Evolutionary conservation across 331 rosid genomes (phyloP), one percentile per base, ranked within the genome.

Genomic region (Quercus phellos): DNA sequence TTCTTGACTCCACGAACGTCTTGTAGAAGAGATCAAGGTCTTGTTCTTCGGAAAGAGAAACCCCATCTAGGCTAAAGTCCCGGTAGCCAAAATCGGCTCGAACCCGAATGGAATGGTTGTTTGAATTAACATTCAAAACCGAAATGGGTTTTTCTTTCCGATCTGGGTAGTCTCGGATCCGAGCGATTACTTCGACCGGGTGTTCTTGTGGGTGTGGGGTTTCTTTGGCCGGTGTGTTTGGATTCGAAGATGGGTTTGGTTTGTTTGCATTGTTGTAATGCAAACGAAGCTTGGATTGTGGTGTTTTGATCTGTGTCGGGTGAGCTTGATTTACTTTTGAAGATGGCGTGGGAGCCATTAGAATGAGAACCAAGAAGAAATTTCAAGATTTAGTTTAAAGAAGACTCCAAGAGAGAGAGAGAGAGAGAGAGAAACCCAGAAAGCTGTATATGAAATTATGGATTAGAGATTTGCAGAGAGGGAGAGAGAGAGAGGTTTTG

Each of bases 321-420:
- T 92, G 86, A 74, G 55, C 42, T 21, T 79, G 90, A 22, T 79
- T 91, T 12, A 89, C 77, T 83, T 95, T 95, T 0, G 94, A 77
- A 53, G 97, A 90, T 66, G 98, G 99, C 22, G 99, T 95, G 3
- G 94, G 99, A 78, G 98, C 96, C 99, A 95, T 84, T 76, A 34
- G 60, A 29, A 19, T 13, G 59, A 13, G 18, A 22, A 80, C 70
- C 78, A 46, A 46, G 53, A 46, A 73, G 77, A 77, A 18, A 63
- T 46, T 35, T 76, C 81, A 87, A 90, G 90, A 87, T 86, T n/a
- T 67, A 81, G 81, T 18, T 74, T 77, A 72, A 46, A 46, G 53
- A 46, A 14, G 63, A 55, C 63, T 80, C 77, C 63, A 56, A 61
- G 75, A 43, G 54, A 42, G 6, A 17, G 16, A 21, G 34, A 61